Conservation (phyloP, 1,284 basidiomycete species). For the Leccinum fallax region DNA sequence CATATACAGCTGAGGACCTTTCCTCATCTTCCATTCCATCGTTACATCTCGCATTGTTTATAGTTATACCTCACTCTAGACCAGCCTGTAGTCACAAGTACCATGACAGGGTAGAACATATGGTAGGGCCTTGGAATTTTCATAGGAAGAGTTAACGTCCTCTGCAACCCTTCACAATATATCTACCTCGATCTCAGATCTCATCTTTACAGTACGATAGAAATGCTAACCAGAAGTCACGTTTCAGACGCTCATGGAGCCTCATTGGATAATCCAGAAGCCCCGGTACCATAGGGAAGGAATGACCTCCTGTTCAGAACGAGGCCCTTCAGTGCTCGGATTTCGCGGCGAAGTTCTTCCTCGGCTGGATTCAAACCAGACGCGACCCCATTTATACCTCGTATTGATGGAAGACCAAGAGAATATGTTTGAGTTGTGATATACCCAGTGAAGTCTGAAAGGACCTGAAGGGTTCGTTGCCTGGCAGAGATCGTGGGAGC, state of each 20-base stretch:
- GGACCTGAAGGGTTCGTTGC: conserved; percentile 49
- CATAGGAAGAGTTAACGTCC: neutral
- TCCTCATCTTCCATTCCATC: neutral
- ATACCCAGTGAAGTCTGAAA: conserved; percentile 56
- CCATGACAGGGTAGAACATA: neutral
- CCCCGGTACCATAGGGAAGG: conserved; percentile 15
- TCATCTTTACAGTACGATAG: neutral
- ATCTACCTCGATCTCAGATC: neutral
- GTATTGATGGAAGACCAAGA: conserved; percentile 23
- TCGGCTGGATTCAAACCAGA: conserved; percentile 25
- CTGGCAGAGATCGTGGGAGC: conserved; percentile 33
- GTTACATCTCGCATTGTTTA: conserved; percentile 1
- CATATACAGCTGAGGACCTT: too few relatives aligned
- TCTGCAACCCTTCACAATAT: neutral
- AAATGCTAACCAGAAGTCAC: neutral
- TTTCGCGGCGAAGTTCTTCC: conserved; percentile 55
- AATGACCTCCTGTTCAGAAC: conserved; percentile 48
- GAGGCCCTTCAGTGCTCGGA: conserved; percentile 56
- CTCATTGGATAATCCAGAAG: conserved; percentile 10
- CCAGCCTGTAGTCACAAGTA: neutral
- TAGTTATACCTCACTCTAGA: neutral
- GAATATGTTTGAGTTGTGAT: conserved; percentile 52
- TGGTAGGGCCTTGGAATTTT: neutral
- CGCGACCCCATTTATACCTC: conserved; percentile 8
- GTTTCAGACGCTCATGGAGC: neutral